Percentiles rank a stretch among this genome's conserved stretches.
phyloP scores from a whole-genome alignment of 176 grass and related monocot species.

The Chloris gayana region DNA sequence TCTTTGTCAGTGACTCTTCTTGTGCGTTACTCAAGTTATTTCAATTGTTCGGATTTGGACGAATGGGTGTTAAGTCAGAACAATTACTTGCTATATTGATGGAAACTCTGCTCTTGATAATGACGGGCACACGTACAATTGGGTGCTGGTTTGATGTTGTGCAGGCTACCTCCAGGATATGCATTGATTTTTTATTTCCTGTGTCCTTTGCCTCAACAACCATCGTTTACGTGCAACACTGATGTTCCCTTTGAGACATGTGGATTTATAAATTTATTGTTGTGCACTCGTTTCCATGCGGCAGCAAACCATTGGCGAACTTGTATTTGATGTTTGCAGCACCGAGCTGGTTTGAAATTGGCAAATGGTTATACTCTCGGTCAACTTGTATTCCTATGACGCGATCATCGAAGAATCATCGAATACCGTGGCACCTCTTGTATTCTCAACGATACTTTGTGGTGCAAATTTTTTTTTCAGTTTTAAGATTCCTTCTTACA shows the following conservation, averaged over 20 bases:
- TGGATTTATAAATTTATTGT: no score
- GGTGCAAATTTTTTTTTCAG: background rate
- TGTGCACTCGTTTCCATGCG: background rate
- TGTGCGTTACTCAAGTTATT: constrained; percentile 36
- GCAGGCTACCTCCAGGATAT: background rate
- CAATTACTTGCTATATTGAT: constrained; percentile 41
- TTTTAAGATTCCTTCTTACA: no score
- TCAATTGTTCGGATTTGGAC: constrained; percentile 46
- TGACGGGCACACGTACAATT: constrained; percentile 11
- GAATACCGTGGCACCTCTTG: no score
- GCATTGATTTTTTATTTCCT: background rate
- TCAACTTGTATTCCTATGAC: no score
- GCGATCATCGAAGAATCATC: no score
- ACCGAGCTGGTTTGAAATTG: background rate
- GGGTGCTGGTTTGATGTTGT: constrained; percentile 18
- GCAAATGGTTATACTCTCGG: background rate
- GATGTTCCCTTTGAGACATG: background rate
- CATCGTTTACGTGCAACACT: background rate
- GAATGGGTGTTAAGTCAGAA: constrained; percentile 43
- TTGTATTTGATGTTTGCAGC: background rate
- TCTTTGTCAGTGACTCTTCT: constrained; percentile 42
- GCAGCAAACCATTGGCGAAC: background rate
- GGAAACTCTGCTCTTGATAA: constrained; percentile 30
- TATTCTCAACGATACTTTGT: background rate
- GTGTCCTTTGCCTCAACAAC: background rate